A percentile compares a stretch with the other conserved stretches of the same genome.
These are phyloP conservation scores for Tolypocladium ophioglossoides DNA, from an alignment of 2,329 filamentous ascomycete genomes.

Conservation along the genomic window DNA sequence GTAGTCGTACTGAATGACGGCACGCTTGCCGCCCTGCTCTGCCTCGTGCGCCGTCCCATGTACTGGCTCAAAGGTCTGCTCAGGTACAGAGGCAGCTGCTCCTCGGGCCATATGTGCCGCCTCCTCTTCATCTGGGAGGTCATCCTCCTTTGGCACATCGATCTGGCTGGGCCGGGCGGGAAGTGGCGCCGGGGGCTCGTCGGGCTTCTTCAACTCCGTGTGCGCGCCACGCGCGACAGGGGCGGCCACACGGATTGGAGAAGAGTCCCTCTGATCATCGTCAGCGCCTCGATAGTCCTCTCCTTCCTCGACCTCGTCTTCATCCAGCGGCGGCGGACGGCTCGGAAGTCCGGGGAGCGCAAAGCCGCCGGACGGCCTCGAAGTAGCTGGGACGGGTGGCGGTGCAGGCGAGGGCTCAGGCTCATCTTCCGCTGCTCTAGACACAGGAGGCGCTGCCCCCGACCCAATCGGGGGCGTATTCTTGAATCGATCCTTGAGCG, in stretches of 20 bases:
- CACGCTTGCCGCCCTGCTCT: slow-evolving; percentile 51
- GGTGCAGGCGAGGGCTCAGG: slow-evolving; percentile 33
- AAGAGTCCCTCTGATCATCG: slow-evolving; percentile 45
- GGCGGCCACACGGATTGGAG: slow-evolving; percentile 76
- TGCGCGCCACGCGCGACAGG: slow-evolving; percentile 61
- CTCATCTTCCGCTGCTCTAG: slow-evolving; percentile 22
- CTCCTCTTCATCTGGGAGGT: slow-evolving; percentile 54
- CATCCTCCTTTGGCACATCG: slow-evolving; percentile 52
- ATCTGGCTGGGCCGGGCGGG: slow-evolving; percentile 56
- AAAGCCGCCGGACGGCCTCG: slow-evolving; percentile 64
- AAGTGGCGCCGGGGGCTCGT: slow-evolving; percentile 40
- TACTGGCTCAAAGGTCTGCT: slow-evolving; percentile 22
- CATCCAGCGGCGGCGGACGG: slow-evolving; percentile 43
- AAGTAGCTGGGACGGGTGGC: slow-evolving; percentile 41
- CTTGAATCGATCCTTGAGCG: slow-evolving; percentile 75
- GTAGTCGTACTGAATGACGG: slow-evolving; percentile 86
- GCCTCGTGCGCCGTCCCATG: slow-evolving; percentile 17
- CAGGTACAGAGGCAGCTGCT: slow-evolving; percentile 44
- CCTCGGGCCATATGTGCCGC: slow-evolving; percentile 49
- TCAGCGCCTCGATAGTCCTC: slow-evolving; percentile 30
- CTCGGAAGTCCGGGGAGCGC: slow-evolving; percentile 68
- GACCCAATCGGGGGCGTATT: slow-evolving; percentile 60
- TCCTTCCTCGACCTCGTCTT: slow-evolving; percentile 43
- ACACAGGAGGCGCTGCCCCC: slow-evolving; percentile 24
- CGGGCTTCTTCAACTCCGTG: slow-evolving; percentile 38